These are phyloP conservation scores for Cavenderia fasciculata DNA, from an alignment of 78 protist genomes.

Conservation along the genomic window DNA sequence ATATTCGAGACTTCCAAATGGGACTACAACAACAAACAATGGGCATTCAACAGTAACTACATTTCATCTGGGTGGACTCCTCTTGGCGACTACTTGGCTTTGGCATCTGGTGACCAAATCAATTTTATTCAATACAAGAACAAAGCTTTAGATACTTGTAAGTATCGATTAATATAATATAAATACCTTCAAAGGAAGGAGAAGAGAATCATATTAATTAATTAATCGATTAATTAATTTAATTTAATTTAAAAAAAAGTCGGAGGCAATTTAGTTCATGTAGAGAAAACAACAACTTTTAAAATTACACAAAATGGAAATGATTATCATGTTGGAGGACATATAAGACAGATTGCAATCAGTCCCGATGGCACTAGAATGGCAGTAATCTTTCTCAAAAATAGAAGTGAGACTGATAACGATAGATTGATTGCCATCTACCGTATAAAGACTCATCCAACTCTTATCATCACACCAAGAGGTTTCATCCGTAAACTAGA, in stretches of 20 bases:
- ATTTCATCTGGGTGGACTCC: slow-evolving; percentile 34
- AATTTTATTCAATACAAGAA: slow-evolving; percentile 34
- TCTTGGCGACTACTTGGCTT: slow-evolving; percentile 30
- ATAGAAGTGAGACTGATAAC: slow-evolving; percentile 5
- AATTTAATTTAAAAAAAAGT: too few relatives aligned
- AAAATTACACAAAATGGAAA: background rate
- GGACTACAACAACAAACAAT: slow-evolving; percentile 48
- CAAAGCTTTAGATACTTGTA: slow-evolving; percentile 53
- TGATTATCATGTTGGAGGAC: slow-evolving; percentile 37
- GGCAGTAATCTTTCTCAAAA: slow-evolving; percentile 38
- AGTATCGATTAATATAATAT: too few relatives aligned
- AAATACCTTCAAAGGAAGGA: too few relatives aligned
- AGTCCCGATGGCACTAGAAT: slow-evolving; percentile 60
- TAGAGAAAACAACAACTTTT: slow-evolving; percentile 57
- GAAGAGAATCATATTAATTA: too few relatives aligned
- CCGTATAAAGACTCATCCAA: slow-evolving; percentile 38
- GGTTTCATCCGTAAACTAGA: slow-evolving; percentile 45
- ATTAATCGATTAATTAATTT: too few relatives aligned
- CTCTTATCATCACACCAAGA: slow-evolving; percentile 28
- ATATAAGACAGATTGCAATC: slow-evolving; percentile 29
- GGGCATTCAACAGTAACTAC: slow-evolving; percentile 14
- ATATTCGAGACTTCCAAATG: slow-evolving; percentile 52
- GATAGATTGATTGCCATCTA: slow-evolving; percentile 41
- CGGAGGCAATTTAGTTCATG: slow-evolving; percentile 33
- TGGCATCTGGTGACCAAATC: slow-evolving; percentile 29